Evolutionary conservation across 1,284 basidiomycete species (phyloP).

Genomic region (Tilletiaria anomala): DNA sequence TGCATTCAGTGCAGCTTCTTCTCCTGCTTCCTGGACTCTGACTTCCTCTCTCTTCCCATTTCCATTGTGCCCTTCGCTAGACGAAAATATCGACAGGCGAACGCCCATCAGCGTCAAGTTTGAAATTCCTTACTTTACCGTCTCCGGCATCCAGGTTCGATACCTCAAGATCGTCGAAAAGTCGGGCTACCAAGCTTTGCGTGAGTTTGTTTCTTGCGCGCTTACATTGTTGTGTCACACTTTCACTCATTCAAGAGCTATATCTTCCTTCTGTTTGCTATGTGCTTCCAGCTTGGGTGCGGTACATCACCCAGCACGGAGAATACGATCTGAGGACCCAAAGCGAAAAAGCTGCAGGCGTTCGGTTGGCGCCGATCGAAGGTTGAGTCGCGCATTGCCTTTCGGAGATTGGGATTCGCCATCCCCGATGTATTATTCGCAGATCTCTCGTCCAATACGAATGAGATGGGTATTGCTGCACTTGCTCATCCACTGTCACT

Average conservation of each 20-base stretch:
- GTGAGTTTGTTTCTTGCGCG: conserved; percentile 18
- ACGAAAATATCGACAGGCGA: conserved; percentile 63
- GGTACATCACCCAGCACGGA: conserved; percentile 85
- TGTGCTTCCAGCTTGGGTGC: conserved; percentile 20
- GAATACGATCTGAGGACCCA: conserved; percentile 59
- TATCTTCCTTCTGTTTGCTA: not conserved
- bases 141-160: conserved; percentile 84
- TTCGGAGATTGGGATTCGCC: too few relatives aligned
- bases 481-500: too few relatives aligned
- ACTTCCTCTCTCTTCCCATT: too few relatives aligned
- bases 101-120: conserved; percentile 93
- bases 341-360: conserved; percentile 34
- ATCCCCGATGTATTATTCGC: too few relatives aligned
- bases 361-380: too few relatives aligned
- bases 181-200: conserved; percentile 69
- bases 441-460: too few relatives aligned
- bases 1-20: too few relatives aligned
- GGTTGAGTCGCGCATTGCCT: too few relatives aligned
- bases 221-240: too few relatives aligned
- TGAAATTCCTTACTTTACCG: conserved; percentile 93
- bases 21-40: too few relatives aligned
- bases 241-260: not conserved
- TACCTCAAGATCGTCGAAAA: conserved; percentile 98
- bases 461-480: too few relatives aligned
- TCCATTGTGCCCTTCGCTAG: too few relatives aligned